These are phyloP conservation scores for Neurospora sp. DNA, from an alignment of 495 filamentous ascomycete genomes.

Conservation along the genomic window DNA sequence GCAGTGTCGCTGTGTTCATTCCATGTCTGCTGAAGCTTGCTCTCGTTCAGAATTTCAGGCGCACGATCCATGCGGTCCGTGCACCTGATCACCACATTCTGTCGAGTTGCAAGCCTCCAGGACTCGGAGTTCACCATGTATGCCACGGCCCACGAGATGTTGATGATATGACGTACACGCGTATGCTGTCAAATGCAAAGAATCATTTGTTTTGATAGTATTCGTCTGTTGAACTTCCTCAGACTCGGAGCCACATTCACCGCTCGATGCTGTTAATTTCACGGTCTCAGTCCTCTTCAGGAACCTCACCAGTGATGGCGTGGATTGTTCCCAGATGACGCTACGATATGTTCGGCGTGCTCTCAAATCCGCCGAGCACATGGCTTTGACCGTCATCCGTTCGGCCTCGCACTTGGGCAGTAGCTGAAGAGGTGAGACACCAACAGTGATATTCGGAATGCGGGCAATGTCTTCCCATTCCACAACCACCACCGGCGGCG, in stretches of 20 bases:
- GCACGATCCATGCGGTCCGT: background rate
- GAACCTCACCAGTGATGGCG: background rate
- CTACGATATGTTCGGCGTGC: background rate
- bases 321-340: background rate
- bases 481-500: background rate
- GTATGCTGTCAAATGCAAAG: background rate
- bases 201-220: background rate
- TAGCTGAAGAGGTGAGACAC: background rate
- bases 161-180: background rate
- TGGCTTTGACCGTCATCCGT: background rate
- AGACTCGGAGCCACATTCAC: background rate
- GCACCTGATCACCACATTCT: background rate
- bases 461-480: slow-evolving; percentile 4
- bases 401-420: background rate
- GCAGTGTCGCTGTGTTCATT: slow-evolving; percentile 3
- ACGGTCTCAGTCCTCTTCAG: background rate
- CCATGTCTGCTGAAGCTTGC: background rate
- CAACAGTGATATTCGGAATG: slow-evolving; percentile 2
- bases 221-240: background rate
- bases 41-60: background rate
- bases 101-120: background rate
- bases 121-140: background rate
- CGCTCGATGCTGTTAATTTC: background rate
- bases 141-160: background rate
- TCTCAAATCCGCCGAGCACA: background rate